Conservation (phyloP, 2,329 filamentous ascomycete genomes). For the Microcyclospora pomicola region DNA sequence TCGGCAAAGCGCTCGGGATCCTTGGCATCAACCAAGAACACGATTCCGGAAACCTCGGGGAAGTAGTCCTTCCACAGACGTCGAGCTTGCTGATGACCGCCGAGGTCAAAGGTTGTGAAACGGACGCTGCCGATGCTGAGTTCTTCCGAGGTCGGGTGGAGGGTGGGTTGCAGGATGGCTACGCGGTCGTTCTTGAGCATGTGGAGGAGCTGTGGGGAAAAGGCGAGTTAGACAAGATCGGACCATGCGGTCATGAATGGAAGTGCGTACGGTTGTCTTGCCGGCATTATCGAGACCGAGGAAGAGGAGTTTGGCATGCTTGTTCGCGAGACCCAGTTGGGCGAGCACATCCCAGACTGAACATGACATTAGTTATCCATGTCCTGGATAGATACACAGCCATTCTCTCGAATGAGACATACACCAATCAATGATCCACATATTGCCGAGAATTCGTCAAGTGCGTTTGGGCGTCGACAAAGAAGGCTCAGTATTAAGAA, state of each 20-base stretch:
- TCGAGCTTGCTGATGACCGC: conserved; percentile 86
- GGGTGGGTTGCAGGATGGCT: conserved; percentile 76
- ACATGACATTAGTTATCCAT: conserved; percentile 4
- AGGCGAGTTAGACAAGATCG: conserved; percentile 1
- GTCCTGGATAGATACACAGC: no score
- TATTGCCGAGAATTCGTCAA: conserved; percentile 24
- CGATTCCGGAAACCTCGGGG: conserved; percentile 88
- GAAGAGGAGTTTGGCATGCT: conserved; percentile 90
- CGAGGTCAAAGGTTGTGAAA: conserved; percentile 88
- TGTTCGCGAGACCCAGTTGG: conserved; percentile 78
- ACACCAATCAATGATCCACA: conserved; percentile 98
- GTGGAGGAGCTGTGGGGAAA: conserved; percentile 48
- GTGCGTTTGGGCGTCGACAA: no score
- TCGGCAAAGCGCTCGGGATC: conserved; percentile 89
- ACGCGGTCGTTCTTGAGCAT: conserved; percentile 97
- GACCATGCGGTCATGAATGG: background rate
- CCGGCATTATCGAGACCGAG: conserved; percentile 87
- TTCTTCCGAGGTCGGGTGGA: conserved; percentile 87
- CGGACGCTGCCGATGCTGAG: conserved; percentile 66
- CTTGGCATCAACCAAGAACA: conserved; percentile 96
- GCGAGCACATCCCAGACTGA: conserved; percentile 82
- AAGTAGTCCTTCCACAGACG: conserved; percentile 96
- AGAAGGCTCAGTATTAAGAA: no score
- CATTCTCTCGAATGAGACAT: conserved; percentile 26
- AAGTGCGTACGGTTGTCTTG: conserved; percentile 55